These are phyloP conservation scores for Marasmius sp. DNA, from an alignment of 1,284 basidiomycete genomes.

Conservation along the genomic window DNA sequence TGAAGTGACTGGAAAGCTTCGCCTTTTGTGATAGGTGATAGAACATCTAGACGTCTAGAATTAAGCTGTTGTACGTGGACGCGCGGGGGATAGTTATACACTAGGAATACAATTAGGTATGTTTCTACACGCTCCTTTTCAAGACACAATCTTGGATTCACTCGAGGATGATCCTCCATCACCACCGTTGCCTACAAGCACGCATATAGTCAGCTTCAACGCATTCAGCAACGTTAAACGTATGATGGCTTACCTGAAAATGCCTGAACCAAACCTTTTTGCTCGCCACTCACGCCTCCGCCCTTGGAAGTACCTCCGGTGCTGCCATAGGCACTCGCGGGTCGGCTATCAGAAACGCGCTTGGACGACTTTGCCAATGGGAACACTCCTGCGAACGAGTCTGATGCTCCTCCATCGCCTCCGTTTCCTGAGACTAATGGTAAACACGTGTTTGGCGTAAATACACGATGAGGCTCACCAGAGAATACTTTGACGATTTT, in stretches of 20 bases:
- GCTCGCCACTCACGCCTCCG: background rate
- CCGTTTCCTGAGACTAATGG: constrained; percentile 27
- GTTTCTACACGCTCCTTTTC: constrained; percentile 1
- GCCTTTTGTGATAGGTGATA: constrained; percentile 38
- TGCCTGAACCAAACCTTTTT: background rate
- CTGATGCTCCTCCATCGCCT: constrained; percentile 24
- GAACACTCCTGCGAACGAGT: background rate
- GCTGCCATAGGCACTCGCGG: background rate
- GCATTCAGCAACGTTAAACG: background rate
- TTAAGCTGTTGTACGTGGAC: background rate
- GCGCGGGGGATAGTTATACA: background rate
- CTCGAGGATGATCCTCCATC: background rate
- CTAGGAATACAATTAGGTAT: constrained; percentile 19
- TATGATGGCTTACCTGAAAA: background rate
- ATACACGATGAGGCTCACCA: constrained; percentile 9
- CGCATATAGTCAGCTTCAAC: background rate
- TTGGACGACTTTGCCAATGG: background rate
- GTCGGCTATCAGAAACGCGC: background rate
- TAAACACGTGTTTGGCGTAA: background rate
- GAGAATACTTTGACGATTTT: constrained; percentile 13
- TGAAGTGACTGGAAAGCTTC: constrained; percentile 87
- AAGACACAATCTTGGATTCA: background rate
- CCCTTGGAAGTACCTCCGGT: background rate
- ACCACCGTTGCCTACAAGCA: background rate
- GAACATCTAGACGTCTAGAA: background rate